phyloP scores from a whole-genome alignment of 805 yeast species.

The Kodamaea fukazawae region DNA sequence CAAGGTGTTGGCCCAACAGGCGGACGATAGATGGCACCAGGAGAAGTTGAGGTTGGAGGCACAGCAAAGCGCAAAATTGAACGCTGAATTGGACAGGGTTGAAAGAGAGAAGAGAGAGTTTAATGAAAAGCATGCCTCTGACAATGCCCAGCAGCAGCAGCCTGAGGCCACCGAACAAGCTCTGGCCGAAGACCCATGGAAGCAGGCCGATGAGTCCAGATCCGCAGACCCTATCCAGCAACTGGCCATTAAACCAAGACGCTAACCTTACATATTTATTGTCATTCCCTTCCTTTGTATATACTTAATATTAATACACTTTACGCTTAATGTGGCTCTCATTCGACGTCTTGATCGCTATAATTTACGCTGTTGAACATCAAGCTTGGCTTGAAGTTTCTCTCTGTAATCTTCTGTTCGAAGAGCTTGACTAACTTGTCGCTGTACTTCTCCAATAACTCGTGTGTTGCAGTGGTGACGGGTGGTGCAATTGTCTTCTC shows the following conservation, averaged over 20 bases:
- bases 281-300: constrained; percentile 1
- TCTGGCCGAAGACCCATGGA: constrained; percentile 30
- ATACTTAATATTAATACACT: constrained; percentile 1
- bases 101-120: constrained; percentile 16
- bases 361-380: constrained; percentile 1
- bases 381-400: not conserved
- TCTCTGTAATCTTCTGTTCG: constrained; percentile 18
- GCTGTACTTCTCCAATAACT: constrained; percentile 39
- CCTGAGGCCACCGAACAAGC: no score
- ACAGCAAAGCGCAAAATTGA: constrained; percentile 29
- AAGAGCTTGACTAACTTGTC: constrained; percentile 31
- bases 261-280: constrained; percentile 8
- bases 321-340: not conserved
- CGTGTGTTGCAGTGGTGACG: no score
- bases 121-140: constrained; percentile 3
- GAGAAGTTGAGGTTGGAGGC: constrained; percentile 36
- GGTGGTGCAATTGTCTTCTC: no score
- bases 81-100: constrained; percentile 29
- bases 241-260: constrained; percentile 38
- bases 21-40: constrained; percentile 39
- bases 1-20: constrained; percentile 48
- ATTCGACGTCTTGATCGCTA: constrained; percentile 2
- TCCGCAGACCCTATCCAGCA: constrained; percentile 32
- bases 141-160: not conserved
- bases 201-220: constrained; percentile 26